phyloP scores from a whole-genome alignment of 345 rosid genomes.

The Linum tenue region DNA sequence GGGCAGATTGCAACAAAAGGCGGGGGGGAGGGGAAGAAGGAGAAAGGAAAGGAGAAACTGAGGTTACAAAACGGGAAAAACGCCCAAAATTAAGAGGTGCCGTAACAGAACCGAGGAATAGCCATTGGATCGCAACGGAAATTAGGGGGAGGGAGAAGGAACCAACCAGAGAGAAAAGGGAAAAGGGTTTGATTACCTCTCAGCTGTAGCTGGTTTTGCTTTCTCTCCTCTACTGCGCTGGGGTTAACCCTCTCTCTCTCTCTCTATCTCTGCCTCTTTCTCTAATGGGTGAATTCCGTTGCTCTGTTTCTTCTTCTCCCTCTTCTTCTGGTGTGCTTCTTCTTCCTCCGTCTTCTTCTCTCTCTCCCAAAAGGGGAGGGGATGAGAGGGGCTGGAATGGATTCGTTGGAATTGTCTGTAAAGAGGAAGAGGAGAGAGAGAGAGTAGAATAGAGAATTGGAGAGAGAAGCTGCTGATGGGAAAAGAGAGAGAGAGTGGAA shows the following conservation, averaged over 20 bases:
- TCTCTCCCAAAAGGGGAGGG: neutral
- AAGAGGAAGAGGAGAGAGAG: neutral
- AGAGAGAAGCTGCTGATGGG: neutral
- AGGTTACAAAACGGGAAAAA: neutral
- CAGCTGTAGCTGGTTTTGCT: neutral
- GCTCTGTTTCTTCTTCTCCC: neutral
- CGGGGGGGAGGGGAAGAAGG: neutral
- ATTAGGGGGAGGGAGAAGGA: constrained; percentile 5
- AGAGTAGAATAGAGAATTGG: neutral
- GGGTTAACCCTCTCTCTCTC: neutral
- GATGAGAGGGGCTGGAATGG: neutral
- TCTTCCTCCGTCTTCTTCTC: neutral
- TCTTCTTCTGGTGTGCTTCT: neutral
- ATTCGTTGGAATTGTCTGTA: constrained; percentile 1
- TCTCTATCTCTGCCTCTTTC: constrained; percentile 1
- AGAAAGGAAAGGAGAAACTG: neutral
- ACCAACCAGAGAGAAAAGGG: neutral
- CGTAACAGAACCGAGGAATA: neutral
- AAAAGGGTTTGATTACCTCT: neutral
- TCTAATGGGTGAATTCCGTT: neutral
- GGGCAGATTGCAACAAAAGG: neutral
- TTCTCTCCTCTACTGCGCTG: neutral
- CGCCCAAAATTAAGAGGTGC: neutral
- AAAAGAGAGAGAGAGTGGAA: neutral
- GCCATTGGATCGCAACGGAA: constrained; percentile 12